Base-by-base conservation (phyloP, 139 green algal species). In the Trebouxia sp. region DNA sequence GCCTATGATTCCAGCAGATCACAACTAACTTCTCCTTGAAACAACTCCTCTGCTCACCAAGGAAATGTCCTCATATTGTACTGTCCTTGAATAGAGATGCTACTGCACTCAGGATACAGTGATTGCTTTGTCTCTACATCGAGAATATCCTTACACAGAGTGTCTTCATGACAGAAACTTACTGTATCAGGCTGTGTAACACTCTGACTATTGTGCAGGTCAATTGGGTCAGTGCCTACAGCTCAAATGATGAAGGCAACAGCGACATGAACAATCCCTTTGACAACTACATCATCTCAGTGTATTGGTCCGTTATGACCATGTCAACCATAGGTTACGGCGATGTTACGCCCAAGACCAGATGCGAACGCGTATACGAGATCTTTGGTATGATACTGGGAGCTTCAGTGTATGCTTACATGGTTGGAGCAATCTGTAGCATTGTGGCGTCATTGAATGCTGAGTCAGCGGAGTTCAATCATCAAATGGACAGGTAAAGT, bases 271-370 rank as follows among this genome's bases (percentile, higher is more conserved):
- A 84, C 41, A 15, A 35, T 17, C 47, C 37, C 10, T 48, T 80
- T 14, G 38, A 81, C 35, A 72, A 74, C 22, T 94, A 94, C 78
- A 81, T 88, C 14, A 90, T 89, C 10, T 86, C 89, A 30, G 80
- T 93, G 69, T 93, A 93, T 80, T 94, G 90, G 90, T 84, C 85
- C 8, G 88, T 91, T 65, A 92, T 89, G 67, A 94, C 90, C 30
- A 94, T 94, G 89, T 92, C 86, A 1, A 94, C 89, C 1, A 90
- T 94, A 20, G 69, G 69, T n/a, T 94, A 94, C 75, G 90, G 90
- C 1, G 90, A 94, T 70, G 92, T 94, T 58, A 76, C 43, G 30
- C 87, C 87, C 24, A 85, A 75, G 45, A 94, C 89, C 9, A 83
- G 85, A 26, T 83, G 84, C 12, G 89, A 93, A 53, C 90, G 90